Base-by-base conservation (phyloP, 495 filamentous ascomycete species). In the Chaetomium cochliodes region DNA sequence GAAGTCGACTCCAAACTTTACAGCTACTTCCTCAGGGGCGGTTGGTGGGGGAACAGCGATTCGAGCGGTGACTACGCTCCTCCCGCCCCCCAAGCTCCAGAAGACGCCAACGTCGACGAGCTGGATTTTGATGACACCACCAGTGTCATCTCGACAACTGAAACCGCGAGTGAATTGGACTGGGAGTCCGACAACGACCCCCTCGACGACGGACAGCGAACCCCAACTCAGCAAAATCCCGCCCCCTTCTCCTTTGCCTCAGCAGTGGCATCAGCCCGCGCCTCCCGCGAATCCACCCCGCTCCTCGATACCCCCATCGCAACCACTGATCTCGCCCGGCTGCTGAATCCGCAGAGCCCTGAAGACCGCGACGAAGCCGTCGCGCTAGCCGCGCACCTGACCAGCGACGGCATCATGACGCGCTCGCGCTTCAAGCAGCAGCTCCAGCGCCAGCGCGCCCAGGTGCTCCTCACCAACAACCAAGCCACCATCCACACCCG, bases 31-130 rank as follows among this genome's bases (percentile, higher is more conserved):
- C 85, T 86, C 44, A 72, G 77, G 23, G 90, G 88, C 22, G 92
- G 90, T 33, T 91, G 89, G 74, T 96, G 90, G 87, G 92, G 92
- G 1, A 86, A 85, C 30, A 81, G 86, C 30, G 92, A 97, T 72
- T 80, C 81, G 5, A 94, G 88, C 62, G 87, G 88, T 6, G 87
- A 90, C 39, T 97, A 90, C 65, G 67, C 73, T 3, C 82, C 84
- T 18, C 67, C 63, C 5, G 13, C 58, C 1, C 26, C 51, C 8
- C 47, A 57, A 8, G n/a, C 59, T 25, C 20, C 52, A 13, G 66
- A 58, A 9, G 66, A 55, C 8, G 25, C 9, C 7, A 66, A 64
- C 15, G 16, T 56, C 9, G 69, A 74, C 8, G 78, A 86, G 15
- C 78, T 84, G 0, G 82, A 89, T 49, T 89, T 92, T 50, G 90